A percentile compares a stretch with the other conserved stretches of the same genome.
Conservation (phyloP, 306 rosid species). For the Vicia villosa region DNA sequence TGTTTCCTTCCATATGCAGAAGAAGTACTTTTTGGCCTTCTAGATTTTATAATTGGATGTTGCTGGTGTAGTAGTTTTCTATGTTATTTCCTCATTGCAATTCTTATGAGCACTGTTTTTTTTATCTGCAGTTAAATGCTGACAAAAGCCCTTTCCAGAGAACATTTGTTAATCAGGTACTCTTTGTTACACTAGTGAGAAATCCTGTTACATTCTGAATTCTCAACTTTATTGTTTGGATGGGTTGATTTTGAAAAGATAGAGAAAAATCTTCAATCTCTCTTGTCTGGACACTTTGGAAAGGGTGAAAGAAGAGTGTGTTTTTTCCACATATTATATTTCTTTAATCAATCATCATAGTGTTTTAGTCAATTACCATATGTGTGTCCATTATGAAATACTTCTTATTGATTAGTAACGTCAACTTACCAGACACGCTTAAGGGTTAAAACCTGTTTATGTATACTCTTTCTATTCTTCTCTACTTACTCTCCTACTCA, state of each 20-base stretch:
- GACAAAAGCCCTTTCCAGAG: slow-evolving; percentile 97
- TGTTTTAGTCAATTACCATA: neutral
- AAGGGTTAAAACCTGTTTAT: neutral
- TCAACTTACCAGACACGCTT: neutral
- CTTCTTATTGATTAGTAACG: neutral
- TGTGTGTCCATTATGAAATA: neutral
- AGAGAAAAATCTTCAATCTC: neutral
- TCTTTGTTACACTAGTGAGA: slow-evolving; percentile 27
- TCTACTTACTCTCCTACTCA: neutral
- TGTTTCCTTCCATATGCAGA: slow-evolving; percentile 14
- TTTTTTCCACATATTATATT: neutral
- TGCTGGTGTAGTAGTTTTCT: slow-evolving; percentile 15
- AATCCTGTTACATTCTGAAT: slow-evolving; percentile 30
- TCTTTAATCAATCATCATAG: neutral
- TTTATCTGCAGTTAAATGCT: slow-evolving; percentile 83
- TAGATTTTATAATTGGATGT: slow-evolving; percentile 18
- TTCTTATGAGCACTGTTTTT: slow-evolving; percentile 37
- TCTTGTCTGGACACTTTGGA: neutral
- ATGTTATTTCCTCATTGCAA: slow-evolving; percentile 10
- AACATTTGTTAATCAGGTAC: slow-evolving; percentile 98
- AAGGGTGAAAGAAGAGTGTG: slow-evolving; percentile 4
- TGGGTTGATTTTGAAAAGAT: slow-evolving; percentile 5
- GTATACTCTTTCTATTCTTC: neutral
- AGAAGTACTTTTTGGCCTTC: slow-evolving; percentile 29
- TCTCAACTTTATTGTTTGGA: slow-evolving; percentile 13